phyloP scores from a whole-genome alignment of 2,329 filamentous ascomycete genomes.

The Domatiomyces globalis region DNA sequence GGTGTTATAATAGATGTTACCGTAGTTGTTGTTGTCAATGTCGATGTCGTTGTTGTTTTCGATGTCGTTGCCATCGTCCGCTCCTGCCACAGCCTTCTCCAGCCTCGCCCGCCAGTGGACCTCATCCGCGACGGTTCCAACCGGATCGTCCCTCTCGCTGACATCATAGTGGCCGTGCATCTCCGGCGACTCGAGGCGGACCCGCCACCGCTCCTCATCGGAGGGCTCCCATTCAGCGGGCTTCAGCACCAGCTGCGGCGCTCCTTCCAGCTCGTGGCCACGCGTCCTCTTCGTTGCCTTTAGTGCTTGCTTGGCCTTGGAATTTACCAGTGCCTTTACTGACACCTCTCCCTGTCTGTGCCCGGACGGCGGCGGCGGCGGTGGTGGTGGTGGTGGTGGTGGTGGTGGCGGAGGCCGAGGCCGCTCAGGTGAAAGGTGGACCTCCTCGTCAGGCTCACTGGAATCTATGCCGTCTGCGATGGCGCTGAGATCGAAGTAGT shows the following conservation, averaged over 20 bases:
- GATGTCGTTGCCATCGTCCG: slow-evolving; percentile 4
- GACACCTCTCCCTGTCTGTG: background rate
- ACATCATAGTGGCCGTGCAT: background rate
- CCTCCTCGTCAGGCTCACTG: background rate
- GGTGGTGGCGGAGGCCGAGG: slow-evolving; percentile 6
- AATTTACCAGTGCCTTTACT: background rate
- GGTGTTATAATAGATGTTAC: too few species aligned
- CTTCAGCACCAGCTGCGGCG: background rate
- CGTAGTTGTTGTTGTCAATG: background rate
- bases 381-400: slow-evolving; percentile 1
- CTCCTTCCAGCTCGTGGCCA: background rate
- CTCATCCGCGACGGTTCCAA: background rate
- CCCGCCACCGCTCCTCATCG: background rate
- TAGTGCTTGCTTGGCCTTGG: background rate
- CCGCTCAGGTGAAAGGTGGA: background rate
- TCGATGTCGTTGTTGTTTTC: background rate
- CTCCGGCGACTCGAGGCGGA: background rate
- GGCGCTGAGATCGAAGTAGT: slow-evolving; percentile 7
- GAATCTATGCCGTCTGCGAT: slow-evolving; percentile 4
- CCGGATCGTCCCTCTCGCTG: background rate
- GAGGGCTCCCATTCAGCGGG: background rate
- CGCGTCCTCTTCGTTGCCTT: background rate
- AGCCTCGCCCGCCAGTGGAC: too few species aligned
- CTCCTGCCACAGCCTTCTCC: background rate
- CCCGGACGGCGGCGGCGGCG: background rate